Conservation (phyloP, 257 asterid species). For the Plectranthus barbatus region DNA sequence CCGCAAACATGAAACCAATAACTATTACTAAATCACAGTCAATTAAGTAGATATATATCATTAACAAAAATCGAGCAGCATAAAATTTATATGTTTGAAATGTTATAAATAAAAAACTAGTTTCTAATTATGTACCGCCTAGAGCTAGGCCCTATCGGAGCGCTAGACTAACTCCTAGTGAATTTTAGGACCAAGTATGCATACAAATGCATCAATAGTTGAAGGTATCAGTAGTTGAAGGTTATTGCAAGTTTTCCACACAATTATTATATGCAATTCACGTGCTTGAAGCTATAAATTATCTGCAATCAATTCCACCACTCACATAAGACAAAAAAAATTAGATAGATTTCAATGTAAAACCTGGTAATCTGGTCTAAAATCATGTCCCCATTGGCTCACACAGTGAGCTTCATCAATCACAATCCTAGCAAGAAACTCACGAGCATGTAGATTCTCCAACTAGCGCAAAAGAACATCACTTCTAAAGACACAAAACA, state of each 20-base stretch:
- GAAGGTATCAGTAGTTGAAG: background rate
- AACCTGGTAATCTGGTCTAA: constrained; percentile 99
- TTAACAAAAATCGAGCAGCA: too few species aligned
- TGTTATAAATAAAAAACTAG: too few species aligned
- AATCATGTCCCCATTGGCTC: constrained; percentile 99
- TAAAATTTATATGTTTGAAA: too few species aligned
- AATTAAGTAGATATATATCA: too few species aligned
- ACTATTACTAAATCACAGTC: too few species aligned
- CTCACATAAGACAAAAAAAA: background rate
- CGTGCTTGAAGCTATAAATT: constrained; percentile 9
- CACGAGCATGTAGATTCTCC: constrained; percentile 76
- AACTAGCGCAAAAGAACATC: constrained; percentile 78
- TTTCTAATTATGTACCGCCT: too few species aligned
- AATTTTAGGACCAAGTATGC: too few species aligned
- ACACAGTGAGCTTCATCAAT: constrained; percentile 99
- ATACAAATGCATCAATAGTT: too few species aligned
- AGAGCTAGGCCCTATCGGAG: too few species aligned
- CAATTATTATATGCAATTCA: too few species aligned
- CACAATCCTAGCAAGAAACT: constrained; percentile 76
- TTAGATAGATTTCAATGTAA: constrained; percentile 7
- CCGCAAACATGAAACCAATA: too few species aligned
- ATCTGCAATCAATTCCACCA: background rate
- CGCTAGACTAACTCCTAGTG: too few species aligned
- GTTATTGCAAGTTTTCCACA: background rate
- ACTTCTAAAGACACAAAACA: constrained; percentile 51